These are phyloP conservation scores for Salmacisia buchloeana DNA, from an alignment of 1,284 basidiomycete species.

Conservation along the genomic window DNA sequence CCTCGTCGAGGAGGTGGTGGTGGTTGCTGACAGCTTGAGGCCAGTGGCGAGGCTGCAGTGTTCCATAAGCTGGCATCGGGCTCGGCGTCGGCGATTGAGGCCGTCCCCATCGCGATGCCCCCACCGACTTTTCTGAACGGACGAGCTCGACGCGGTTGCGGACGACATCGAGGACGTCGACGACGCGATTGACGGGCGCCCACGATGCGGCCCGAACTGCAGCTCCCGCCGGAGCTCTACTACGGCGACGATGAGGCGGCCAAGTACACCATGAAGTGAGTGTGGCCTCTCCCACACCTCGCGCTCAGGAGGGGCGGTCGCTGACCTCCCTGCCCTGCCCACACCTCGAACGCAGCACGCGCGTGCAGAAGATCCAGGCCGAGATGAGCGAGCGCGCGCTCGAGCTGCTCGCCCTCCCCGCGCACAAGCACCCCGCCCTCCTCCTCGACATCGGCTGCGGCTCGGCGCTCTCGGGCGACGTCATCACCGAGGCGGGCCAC, in stretches of 20 bases:
- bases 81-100: no score
- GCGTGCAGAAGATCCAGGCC: slow-evolving; percentile 93
- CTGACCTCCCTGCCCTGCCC: neutral
- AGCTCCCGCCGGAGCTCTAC: slow-evolving; percentile 95
- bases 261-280: slow-evolving; percentile 94
- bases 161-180: neutral
- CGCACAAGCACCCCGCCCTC: slow-evolving; percentile 51
- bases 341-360: slow-evolving; percentile 53
- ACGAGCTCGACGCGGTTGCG: no score
- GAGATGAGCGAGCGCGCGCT: slow-evolving; percentile 96
- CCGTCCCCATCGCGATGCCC: no score
- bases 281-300: slow-evolving; percentile 12
- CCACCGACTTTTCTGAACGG: no score
- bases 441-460: slow-evolving; percentile 96
- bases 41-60: no score
- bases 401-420: slow-evolving; percentile 78
- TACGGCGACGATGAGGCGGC: slow-evolving; percentile 92
- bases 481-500: slow-evolving; percentile 89
- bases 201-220: slow-evolving; percentile 93
- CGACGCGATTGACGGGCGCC: neutral
- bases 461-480: slow-evolving; percentile 94
- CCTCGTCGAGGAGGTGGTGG: no score
- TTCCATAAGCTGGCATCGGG: no score
- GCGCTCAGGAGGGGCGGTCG: neutral
- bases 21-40: no score